Percentiles rank a stretch among this genome's conserved stretches.
These are phyloP conservation scores for Penicillium concentricum DNA, from an alignment of 2,329 filamentous ascomycete species.

Conservation along the genomic window DNA sequence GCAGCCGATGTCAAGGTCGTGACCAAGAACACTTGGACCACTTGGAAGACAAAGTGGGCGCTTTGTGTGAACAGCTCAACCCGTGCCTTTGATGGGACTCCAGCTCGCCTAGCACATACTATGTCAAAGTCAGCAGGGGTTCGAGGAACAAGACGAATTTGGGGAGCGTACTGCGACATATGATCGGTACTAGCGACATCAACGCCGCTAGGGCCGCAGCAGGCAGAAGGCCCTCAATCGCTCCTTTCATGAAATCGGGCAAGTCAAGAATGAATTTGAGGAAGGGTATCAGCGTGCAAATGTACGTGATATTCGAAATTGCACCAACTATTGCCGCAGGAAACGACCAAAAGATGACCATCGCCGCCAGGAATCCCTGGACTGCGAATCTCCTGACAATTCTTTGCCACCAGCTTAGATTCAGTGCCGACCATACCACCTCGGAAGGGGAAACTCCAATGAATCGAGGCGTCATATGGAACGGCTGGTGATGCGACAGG, in stretches of 20 bases:
- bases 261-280: constrained; percentile 73
- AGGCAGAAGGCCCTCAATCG: constrained; percentile 81
- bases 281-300: constrained; percentile 56
- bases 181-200: constrained; percentile 80
- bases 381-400: constrained; percentile 70
- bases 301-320: constrained; percentile 79
- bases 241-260: constrained; percentile 68
- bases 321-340: constrained; percentile 75
- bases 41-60: constrained; percentile 70
- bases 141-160: not conserved
- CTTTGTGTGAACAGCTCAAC: constrained; percentile 89
- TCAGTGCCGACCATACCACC: constrained; percentile 83
- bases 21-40: constrained; percentile 88
- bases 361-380: constrained; percentile 66
- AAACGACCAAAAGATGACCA: constrained; percentile 84
- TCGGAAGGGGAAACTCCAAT: constrained; percentile 80
- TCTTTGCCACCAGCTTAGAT: constrained; percentile 79
- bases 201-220: constrained; percentile 75
- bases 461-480: constrained; percentile 84
- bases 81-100: constrained; percentile 73
- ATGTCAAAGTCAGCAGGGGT: constrained; percentile 4
- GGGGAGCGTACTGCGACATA: constrained; percentile 65
- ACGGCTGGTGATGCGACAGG: constrained; percentile 77
- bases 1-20: constrained; percentile 81
- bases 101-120: constrained; percentile 75